Base-by-base conservation (phyloP, 768 basidiomycete genomes). In the Crucibulum laeve region DNA sequence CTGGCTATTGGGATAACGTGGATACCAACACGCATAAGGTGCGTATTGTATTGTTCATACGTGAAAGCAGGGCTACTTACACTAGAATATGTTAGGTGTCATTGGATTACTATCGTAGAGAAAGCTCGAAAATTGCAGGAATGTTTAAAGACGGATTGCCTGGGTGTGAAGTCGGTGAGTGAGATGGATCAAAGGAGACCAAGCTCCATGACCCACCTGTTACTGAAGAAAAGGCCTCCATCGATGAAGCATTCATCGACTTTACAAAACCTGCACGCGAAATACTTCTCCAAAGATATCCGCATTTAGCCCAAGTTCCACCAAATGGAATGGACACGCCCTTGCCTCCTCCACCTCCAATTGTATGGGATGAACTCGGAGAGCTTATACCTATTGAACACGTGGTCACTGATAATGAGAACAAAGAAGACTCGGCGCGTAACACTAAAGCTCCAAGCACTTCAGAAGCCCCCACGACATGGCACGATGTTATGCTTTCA, bases 201-300 rank as follows among this genome's bases (percentile, higher is more conserved):
- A 3, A 13, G 3, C 8, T 7, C 6, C n/a, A 7, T 37, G 35
- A 37, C 6, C 21, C 8, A 11, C 36, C 11, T 40, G 19, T 6
- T 8, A 22, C 22, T 25, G 11, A 17, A 93, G 95, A 99, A 65
- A 96, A 94, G 60, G 96, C 96, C 18, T 95, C 91, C 0, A 96
- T 98, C 25, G 96, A 98, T 55, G 96, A 99, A 57, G 92, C 91
- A 0, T 99, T 94, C 62, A 80, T 98, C 44, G 95, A 98, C 61
- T 77, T 98, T 44, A 89, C 92, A 3, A 73, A 73, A 6, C 84
- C 86, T 25, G 82, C 91, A n/a, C 82, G 89, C 26, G 78, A 84
- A 44, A 67, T 77, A 35, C 63, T 99, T 1, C 67, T 98, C 2
- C 72, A 78, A 38, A 70, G 80, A 32, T 91, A 85, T 55, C 89